Base-by-base conservation (phyloP, 768 basidiomycete species). In the Suillus brevipes region DNA sequence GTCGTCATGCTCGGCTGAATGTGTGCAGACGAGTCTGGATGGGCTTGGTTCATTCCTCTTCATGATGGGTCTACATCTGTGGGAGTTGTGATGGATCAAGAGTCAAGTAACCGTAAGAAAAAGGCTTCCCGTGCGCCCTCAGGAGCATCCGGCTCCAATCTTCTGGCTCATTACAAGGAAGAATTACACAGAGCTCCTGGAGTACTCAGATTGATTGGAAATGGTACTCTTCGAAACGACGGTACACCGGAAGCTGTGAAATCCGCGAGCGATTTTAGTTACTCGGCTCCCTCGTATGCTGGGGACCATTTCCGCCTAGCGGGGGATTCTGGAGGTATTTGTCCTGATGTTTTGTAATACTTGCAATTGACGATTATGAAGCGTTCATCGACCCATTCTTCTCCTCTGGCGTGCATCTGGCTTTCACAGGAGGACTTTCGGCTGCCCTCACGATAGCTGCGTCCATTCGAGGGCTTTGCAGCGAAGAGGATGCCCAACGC, bases 401-500 rank as follows among this genome's bases (percentile, higher is more conserved):
- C 71, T 87, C 87, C 3, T 84, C 83, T 65, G 86, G 87, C 1
- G 79, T 88, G 20, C 87, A 88, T 67, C 79, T 88, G 23, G 87
- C 87, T 25, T 77, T 87, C 73, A 87, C 85, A 23, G 85, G 85
- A 18, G 86, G 82, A 0, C 78, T 88, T 28, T 84, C 86, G n/a
- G 86, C 87, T 34, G 82, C 85, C 20, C 78, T 83, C 40, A 83
- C 84, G 0, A 81, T 88, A 49, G 84, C 84, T 67, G 86, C 87
- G 6, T 83, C 85, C 2, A 49, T 49, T 6, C 47, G 47, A 23
- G 23, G 47, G 12, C 13, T 49, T 12, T 49, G 23, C 23, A 75
- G 81, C 13, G 86, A 87, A 71, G 65, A 66, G 60, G 34, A 78
- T 43, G 85, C 85, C 23, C 82, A 80, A 2, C 73, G 77, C 37